Conservation (phyloP, 495 filamentous ascomycete species). For the Sporormia fimetaria region DNA sequence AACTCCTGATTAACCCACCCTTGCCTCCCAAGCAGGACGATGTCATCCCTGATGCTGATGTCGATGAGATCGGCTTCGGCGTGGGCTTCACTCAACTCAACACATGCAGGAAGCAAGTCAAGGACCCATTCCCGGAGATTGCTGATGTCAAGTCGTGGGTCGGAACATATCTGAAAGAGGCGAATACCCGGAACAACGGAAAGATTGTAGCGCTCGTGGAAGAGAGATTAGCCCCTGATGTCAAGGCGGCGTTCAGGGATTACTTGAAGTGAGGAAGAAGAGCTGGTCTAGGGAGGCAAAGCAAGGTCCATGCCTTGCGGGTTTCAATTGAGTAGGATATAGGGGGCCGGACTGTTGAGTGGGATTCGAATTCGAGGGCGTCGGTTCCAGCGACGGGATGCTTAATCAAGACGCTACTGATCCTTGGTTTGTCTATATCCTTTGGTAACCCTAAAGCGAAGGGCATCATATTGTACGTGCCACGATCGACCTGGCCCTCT, state of each 20-base stretch:
- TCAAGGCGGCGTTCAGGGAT: conserved; percentile 41
- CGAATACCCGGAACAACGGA: conserved; percentile 45
- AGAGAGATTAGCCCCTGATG: conserved; percentile 47
- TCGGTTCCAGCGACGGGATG: too few species aligned
- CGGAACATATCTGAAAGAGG: conserved; percentile 53
- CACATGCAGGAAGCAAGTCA: conserved; percentile 59
- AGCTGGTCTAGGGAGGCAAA: too few species aligned
- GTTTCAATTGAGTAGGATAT: too few species aligned
- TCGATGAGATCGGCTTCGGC: conserved; percentile 89
- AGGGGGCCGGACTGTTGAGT: too few species aligned
- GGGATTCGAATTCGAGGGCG: too few species aligned
- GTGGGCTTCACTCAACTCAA: conserved; percentile 85
- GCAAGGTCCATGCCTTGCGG: too few species aligned
- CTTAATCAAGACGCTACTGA: too few species aligned
- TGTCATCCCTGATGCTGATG: conserved; percentile 66
- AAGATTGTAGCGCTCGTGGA: conserved; percentile 46
- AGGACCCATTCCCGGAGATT: conserved; percentile 74
- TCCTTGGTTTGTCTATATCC: too few species aligned
- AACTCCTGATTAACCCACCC: conserved; percentile 78
- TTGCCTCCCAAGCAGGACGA: conserved; percentile 57
- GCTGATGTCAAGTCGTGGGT: conserved; percentile 72
- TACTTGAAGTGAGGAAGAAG: conserved; percentile 38
- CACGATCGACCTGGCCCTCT: too few species aligned
- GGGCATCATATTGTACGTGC: too few species aligned
- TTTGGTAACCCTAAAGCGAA: too few species aligned